Conservation (phyloP, 108 stramenopile species). For the Nitzschia palea region DNA sequence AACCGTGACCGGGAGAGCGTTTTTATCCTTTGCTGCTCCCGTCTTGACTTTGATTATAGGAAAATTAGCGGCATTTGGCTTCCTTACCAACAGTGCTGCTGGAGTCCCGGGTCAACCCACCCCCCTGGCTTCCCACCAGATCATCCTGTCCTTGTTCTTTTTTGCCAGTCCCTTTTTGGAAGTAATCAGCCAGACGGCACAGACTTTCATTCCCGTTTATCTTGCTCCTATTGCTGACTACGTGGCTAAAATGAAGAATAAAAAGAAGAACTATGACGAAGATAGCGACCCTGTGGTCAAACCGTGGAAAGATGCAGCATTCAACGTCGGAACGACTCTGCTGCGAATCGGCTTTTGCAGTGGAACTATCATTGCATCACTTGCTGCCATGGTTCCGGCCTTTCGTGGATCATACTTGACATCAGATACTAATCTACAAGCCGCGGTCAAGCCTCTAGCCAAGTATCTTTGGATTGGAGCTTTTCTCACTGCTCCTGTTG, state of each 20-base stretch:
- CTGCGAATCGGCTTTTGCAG: conserved; percentile 58
- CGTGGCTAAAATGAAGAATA: conserved; percentile 8
- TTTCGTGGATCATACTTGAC: conserved; percentile 66
- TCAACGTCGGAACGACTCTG: conserved; percentile 48
- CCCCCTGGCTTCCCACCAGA: conserved; percentile 82
- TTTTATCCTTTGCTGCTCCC: conserved; percentile 81
- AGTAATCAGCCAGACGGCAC: conserved; percentile 84
- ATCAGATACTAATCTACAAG: conserved; percentile 62
- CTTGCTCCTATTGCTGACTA: conserved; percentile 49
- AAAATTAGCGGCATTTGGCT: conserved; percentile 85
- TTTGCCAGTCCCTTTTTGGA: conserved; percentile 86
- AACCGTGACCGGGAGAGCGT: conserved; percentile 51
- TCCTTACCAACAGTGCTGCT: conserved; percentile 86
- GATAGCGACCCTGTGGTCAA: conserved; percentile 26
- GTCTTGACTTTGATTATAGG: conserved; percentile 84
- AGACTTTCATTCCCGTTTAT: conserved; percentile 72
- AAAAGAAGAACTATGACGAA: conserved; percentile 20
- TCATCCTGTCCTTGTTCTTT: conserved; percentile 80
- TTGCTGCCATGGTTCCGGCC: conserved; percentile 66
- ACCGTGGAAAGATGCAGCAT: conserved; percentile 49
- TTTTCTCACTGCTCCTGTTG: conserved; percentile 81
- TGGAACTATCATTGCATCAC: conserved; percentile 58
- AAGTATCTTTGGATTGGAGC: conserved; percentile 66
- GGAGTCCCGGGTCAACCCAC: conserved; percentile 80
- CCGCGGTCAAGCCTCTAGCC: conserved; percentile 76